Base-by-base conservation (phyloP, 495 filamentous ascomycete genomes). In the Talaromyces stipitatus region DNA sequence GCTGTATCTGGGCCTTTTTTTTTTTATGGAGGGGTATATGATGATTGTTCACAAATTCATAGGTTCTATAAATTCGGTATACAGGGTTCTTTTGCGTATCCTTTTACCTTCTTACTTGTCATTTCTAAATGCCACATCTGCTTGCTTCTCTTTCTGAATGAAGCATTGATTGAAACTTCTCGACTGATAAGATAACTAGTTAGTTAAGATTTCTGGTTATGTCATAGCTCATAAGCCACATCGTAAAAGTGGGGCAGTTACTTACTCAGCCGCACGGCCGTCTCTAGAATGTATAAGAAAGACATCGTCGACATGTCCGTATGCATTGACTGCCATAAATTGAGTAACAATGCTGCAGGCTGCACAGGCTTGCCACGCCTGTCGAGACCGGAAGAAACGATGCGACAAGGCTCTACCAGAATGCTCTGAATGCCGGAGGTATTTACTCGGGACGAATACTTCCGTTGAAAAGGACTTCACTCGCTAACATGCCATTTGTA, bases 361-460 rank as follows among this genome's bases (percentile, higher is more conserved):
- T n/a, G n/a, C 50, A 4, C 50, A 52, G 16, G 50, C 50, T n/a
- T 52, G 50, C 20, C 26, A 52, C 6, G 5, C 28, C 16, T 52
- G 50, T 30, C 24, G 50, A 30, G 50, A 33, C 0, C 24, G 50
- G 28, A 52, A 52, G 27, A 52, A 52, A 30, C 50, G 50, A 30
- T 52, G 50, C 50, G 50, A 52, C 27, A 52, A 18, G 14, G 50
- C 27, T 9, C 20, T 52, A 7, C 50, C 50, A 3, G 50, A 52
- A 20, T 52, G 50, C 26, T 52, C 50, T 32, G 50, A 52, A 10
- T 52, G 50, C 32, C 50, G 27, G 26, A 52, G 50, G 50, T 52
- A 52, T 18, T 51, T 16, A 9, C 4, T 51, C 18, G n/a, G n/a
- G n/a, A n/a, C 26, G 0, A 29, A 12, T 0, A 27, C 14, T 7